phyloP scores from a whole-genome alignment of 2,329 filamentous ascomycete species.

The Orbilia quercus region DNA sequence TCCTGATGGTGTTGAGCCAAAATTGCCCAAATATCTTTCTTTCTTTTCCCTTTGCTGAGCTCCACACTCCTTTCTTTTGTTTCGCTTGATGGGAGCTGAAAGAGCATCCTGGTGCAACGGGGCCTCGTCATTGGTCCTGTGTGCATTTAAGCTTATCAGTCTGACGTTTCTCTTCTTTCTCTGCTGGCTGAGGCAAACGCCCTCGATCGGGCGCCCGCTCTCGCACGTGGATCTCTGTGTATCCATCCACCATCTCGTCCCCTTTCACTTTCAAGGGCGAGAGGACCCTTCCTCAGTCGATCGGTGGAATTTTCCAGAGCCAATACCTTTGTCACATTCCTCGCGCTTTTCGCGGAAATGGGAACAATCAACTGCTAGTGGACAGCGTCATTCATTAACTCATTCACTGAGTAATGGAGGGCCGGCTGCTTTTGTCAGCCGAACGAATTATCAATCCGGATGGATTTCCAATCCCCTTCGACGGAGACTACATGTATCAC shows the following conservation, averaged over 20 bases:
- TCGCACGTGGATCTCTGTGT: constrained; percentile 33
- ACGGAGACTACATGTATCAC: constrained; percentile 23
- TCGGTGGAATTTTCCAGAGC: constrained; percentile 51
- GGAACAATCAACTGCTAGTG: not conserved
- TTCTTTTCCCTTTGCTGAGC: constrained; percentile 54
- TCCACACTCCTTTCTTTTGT: constrained; percentile 52
- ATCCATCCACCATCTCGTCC: constrained; percentile 5
- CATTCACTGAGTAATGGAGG: not conserved
- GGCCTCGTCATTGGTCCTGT: constrained; percentile 48
- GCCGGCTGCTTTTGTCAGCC: constrained; percentile 43
- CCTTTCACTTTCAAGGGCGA: constrained; percentile 26
- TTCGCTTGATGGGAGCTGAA: constrained; percentile 40
- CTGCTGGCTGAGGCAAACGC: constrained; percentile 37
- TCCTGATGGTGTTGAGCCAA: constrained; percentile 55
- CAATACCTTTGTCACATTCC: constrained; percentile 21
- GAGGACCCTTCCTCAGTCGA: not conserved
- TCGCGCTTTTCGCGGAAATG: constrained; percentile 24
- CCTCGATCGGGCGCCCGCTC: constrained; percentile 31
- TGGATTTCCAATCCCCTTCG: constrained; percentile 47
- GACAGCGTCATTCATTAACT: too few species aligned
- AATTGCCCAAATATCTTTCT: constrained; percentile 57
- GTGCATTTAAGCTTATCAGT: constrained; percentile 57
- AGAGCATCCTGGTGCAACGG: constrained; percentile 40
- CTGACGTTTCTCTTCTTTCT: constrained; percentile 46
- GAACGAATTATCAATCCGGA: constrained; percentile 45